A percentile compares a stretch with the other conserved stretches of the same genome.
These are phyloP conservation scores for Phytophthora fragariaefolia DNA, from an alignment of 352 stramenopile genomes.

Conservation along the genomic window DNA sequence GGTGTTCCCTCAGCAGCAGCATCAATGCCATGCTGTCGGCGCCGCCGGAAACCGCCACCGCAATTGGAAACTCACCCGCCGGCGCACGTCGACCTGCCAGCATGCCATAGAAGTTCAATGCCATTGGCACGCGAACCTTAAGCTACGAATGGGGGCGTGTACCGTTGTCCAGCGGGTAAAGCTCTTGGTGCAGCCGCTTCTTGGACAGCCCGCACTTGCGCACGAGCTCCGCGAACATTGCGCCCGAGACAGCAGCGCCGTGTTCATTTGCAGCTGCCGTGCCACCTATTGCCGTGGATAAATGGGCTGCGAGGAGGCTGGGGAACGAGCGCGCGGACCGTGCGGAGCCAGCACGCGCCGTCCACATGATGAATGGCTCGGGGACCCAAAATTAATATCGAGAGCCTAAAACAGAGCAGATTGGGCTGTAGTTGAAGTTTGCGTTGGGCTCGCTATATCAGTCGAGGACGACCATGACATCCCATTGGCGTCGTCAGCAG, in stretches of 20 bases:
- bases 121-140: not conserved
- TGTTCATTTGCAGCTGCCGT: not conserved
- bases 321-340: not conserved
- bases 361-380: conserved; percentile 13
- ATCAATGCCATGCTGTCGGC: conserved; percentile 85
- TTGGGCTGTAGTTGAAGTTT: conserved; percentile 12
- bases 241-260: conserved; percentile 32
- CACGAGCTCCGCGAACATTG: conserved; percentile 44
- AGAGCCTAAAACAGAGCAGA: not conserved
- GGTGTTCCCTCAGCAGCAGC: conserved; percentile 73
- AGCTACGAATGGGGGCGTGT: conserved; percentile 5
- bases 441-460: not conserved
- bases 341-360: not conserved
- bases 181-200: conserved; percentile 43
- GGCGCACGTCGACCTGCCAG: conserved; percentile 16
- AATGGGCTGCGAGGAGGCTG: not conserved
- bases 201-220: conserved; percentile 48
- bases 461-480: too few species aligned
- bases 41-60: conserved; percentile 77
- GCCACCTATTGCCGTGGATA: conserved; percentile 7
- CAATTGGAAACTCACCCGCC: conserved; percentile 56
- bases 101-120: not conserved
- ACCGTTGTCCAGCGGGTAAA: conserved; percentile 46
- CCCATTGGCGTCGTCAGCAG: too few species aligned
- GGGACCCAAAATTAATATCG: not conserved